Percentiles rank a stretch among this genome's conserved stretches.
phyloP scores from a whole-genome alignment of 495 filamentous ascomycete species.

The Clohesyomyces aquaticus region DNA sequence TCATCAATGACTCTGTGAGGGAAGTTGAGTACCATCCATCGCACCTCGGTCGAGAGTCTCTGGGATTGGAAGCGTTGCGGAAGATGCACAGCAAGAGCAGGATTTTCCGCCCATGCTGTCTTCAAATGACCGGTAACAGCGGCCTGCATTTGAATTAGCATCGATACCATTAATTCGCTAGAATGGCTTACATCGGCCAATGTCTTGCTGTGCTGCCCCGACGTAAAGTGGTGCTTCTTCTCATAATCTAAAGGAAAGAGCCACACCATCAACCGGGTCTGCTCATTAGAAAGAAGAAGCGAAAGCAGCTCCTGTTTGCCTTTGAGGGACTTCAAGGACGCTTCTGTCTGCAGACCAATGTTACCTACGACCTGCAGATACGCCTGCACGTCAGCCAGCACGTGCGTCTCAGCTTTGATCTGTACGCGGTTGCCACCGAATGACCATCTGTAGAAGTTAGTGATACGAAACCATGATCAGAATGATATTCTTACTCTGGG shows the following conservation, averaged over 20 bases:
- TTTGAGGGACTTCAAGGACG: constrained; percentile 66
- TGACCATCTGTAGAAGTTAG: constrained; percentile 66
- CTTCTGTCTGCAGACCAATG: constrained; percentile 59
- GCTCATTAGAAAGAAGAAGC: constrained; percentile 81
- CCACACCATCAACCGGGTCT: constrained; percentile 84
- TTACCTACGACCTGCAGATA: constrained; percentile 60
- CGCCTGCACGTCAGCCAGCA: constrained; percentile 75
- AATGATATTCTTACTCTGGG: constrained; percentile 57
- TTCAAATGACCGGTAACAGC: constrained; percentile 64
- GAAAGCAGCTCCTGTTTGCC: constrained; percentile 79
- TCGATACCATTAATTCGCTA: constrained; percentile 9
- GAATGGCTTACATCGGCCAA: constrained; percentile 56
- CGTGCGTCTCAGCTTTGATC: constrained; percentile 84
- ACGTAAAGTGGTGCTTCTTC: constrained; percentile 58
- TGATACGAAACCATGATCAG: not conserved
- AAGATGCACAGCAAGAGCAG: constrained; percentile 83
- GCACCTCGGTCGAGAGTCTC: constrained; percentile 72
- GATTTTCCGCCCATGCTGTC: constrained; percentile 83
- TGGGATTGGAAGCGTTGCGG: constrained; percentile 74
- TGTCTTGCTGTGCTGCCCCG: constrained; percentile 50
- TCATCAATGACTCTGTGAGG: constrained; percentile 79
- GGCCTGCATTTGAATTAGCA: constrained; percentile 44
- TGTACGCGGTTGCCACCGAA: constrained; percentile 93
- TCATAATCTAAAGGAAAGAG: constrained; percentile 78
- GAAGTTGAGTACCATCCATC: constrained; percentile 75